phyloP scores from a whole-genome alignment of 139 green algal genomes.

The Chlorella sorokiniana region DNA sequence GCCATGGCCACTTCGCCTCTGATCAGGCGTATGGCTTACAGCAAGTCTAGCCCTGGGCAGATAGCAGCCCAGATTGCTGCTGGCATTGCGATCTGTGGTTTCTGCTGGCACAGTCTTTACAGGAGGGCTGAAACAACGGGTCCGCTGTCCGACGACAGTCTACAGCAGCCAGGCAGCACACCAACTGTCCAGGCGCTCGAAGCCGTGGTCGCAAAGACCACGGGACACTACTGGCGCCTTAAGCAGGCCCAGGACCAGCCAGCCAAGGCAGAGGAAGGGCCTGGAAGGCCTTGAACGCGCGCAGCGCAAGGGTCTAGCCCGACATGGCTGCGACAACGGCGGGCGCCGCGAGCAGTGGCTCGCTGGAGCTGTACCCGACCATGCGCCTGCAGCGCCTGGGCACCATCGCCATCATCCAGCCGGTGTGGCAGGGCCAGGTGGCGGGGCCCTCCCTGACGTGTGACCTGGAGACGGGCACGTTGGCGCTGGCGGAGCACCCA shows the following conservation, averaged over 20 bases:
- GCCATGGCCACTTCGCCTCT: no score
- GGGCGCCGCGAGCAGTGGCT: neutral
- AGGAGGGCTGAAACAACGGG: neutral
- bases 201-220: no score
- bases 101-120: neutral
- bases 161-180: neutral
- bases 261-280: no score
- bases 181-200: no score
- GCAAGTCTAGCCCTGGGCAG: neutral
- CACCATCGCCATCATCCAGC: conserved; percentile 51
- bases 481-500: conserved; percentile 42
- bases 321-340: neutral
- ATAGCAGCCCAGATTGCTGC: conserved; percentile 6
- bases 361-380: conserved; percentile 39
- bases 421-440: conserved; percentile 25
- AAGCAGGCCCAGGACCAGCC: no score
- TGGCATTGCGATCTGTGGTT: neutral
- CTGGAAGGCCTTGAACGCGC: neutral
- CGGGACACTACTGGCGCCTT: no score
- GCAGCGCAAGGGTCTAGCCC: neutral
- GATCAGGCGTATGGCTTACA: neutral
- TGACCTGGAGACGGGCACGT: conserved; percentile 49
- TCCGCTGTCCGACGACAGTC: neutral
- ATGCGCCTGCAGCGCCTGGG: conserved; percentile 50
- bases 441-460: conserved; percentile 41